Percentiles rank a stretch among this genome's conserved stretches.
Conservation (phyloP, 192 early-diverging fungal species). For the Funneliformis geosporum region DNA sequence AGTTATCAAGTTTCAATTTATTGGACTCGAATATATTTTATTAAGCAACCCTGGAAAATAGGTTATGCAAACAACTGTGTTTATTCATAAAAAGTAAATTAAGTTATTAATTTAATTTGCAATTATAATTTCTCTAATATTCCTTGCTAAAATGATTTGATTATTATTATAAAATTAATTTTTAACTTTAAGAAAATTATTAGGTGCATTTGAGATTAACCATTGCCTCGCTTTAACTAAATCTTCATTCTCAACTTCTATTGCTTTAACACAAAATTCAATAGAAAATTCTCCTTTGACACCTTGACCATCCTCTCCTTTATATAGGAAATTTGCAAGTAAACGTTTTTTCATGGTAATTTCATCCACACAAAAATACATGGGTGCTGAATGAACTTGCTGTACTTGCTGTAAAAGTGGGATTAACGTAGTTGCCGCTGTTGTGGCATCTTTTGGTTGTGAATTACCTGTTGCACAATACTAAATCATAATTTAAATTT, state of each 20-base stretch:
- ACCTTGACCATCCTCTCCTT: conserved; percentile 29
- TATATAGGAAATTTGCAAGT: conserved; percentile 44
- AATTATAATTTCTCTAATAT: background rate
- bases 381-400: conserved; percentile 34
- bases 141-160: too few relatives aligned
- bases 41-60: too few relatives aligned
- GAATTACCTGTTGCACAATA: conserved; percentile 46
- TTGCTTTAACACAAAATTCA: conserved; percentile 71
- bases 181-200: background rate
- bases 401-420: conserved; percentile 49
- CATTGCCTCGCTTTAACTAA: conserved; percentile 53
- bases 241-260: conserved; percentile 57
- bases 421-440: conserved; percentile 58
- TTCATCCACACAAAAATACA: conserved; percentile 70
- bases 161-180: background rate
- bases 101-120: too few relatives aligned
- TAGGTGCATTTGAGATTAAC: conserved; percentile 45
- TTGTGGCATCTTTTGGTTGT: conserved; percentile 59
- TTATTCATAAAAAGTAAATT: too few relatives aligned
- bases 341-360: conserved; percentile 50
- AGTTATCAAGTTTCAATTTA: too few relatives aligned
- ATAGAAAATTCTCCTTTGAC: conserved; percentile 43
- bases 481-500: conserved; percentile 24
- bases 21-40: too few relatives aligned
- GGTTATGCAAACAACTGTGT: too few relatives aligned